Evolutionary conservation across 225 moss, liverwort and hornwort species (phyloP), one percentile per base, ranked within the genome.

Genomic region (Pseudisothecium myosuroides): DNA sequence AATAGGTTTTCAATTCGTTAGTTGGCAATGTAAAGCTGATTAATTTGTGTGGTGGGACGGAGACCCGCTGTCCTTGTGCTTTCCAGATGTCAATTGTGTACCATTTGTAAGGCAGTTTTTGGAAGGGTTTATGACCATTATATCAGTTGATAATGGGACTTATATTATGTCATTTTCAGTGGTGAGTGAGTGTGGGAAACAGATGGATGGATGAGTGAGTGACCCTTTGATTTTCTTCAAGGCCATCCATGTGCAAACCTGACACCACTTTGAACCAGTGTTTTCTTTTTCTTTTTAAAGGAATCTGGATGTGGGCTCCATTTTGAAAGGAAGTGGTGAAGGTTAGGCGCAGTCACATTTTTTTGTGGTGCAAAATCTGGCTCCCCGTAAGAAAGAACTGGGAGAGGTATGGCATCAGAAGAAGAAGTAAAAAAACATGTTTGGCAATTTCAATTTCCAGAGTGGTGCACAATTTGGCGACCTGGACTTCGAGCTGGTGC

Each of bases 1-100:
- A 11, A 6, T n/a, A 47, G 2, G 20, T 27, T 49, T 49, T 12
- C 1, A 2, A 8, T 32, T 73, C 1, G 0, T 47, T 74, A 1
- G 2, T 74, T 19, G 31, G 47, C 29, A 74, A 31, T 7, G 2
- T 29, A 50, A 76, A 76, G 52, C 76, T 76, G 76, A 52, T 77
- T 68, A 7, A 55, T 55, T 54, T 23, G 36, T 13, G 23, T 54
- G 23, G 54, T 36, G 36, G 22, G n/a, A n/a, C n/a, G n/a, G 14
- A 22, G 22, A 1, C 5, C 76, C 36, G 5, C 69, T 32, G 77
- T 77, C 14, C 54, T 77, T 20, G 36, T 36, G 54, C 75, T 52
- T 77, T 77, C 23, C 77, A 77, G 54, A 23, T 6, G 3, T 54
- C 15, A 54, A 54, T 54, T 76, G 76, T 22, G 76, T 77, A 77